Evolutionary conservation across 1,284 basidiomycete genomes (phyloP).

Genomic region (Kwoniella shivajii): DNA sequence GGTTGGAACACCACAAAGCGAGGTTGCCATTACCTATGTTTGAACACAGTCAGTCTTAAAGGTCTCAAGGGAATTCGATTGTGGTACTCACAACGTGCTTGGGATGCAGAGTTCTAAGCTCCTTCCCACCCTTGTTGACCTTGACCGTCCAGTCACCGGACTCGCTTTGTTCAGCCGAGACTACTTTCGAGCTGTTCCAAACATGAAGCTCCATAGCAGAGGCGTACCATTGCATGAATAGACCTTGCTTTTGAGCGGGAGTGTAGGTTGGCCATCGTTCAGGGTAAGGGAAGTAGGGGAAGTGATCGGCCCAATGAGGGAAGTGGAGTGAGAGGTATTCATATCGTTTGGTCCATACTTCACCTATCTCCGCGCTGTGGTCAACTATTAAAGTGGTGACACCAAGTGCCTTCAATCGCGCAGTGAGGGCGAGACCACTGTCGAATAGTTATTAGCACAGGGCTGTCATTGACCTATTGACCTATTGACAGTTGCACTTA

Average conservation of each 20-base stretch:
- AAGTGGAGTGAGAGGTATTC: conserved; percentile 65
- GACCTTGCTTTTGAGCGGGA: conserved; percentile 56
- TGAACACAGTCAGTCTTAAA: neutral
- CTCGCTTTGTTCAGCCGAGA: conserved; percentile 54
- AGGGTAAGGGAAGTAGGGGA: conserved; percentile 58
- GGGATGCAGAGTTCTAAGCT: conserved; percentile 57
- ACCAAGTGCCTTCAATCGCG: conserved; percentile 53
- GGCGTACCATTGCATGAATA: conserved; percentile 45
- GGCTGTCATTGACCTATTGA: neutral
- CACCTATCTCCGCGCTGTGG: conserved; percentile 48
- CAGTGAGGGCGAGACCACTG: conserved; percentile 51
- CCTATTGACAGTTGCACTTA: conserved; percentile 4
- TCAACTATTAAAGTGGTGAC: conserved; percentile 53
- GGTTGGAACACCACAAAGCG: conserved; percentile 28
- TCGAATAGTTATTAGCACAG: neutral
- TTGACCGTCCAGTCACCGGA: conserved; percentile 60
- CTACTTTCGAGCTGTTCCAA: conserved; percentile 57
- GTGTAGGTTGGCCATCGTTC: conserved; percentile 64
- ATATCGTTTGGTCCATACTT: conserved; percentile 59
- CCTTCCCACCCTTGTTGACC: conserved; percentile 52
- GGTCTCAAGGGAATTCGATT: neutral
- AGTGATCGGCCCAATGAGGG: conserved; percentile 57
- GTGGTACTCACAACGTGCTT: conserved; percentile 27
- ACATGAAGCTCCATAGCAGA: conserved; percentile 40
- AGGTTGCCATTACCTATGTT: conserved; percentile 37